Percentiles rank a stretch among this genome's conserved stretches.
These are phyloP conservation scores for Ceratobasidium sp. DNA, from an alignment of 1,284 basidiomycete genomes.

Conservation along the genomic window DNA sequence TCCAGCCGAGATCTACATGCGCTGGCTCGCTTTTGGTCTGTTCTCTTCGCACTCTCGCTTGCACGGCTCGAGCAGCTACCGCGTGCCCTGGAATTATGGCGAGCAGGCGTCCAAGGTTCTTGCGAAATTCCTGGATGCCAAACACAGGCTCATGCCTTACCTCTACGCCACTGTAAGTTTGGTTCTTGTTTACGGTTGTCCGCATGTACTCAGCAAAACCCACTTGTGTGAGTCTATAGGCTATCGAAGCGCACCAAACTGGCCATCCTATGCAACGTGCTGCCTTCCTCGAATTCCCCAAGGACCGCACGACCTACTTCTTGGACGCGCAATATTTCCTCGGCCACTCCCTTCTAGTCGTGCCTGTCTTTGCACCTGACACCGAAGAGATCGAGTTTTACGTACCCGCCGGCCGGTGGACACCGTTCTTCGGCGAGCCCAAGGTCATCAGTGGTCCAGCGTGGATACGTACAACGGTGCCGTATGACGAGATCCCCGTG, in stretches of 20 bases:
- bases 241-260: slow-evolving; percentile 66
- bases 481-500: slow-evolving; percentile 62
- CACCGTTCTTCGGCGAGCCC: slow-evolving; percentile 56
- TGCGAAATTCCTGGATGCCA: slow-evolving; percentile 72
- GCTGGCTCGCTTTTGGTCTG: slow-evolving; percentile 67
- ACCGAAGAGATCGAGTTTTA: slow-evolving; percentile 73
- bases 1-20: slow-evolving; percentile 74
- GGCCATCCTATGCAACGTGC: slow-evolving; percentile 75
- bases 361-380: slow-evolving; percentile 73
- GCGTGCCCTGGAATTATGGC: slow-evolving; percentile 80
- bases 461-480: slow-evolving; percentile 44
- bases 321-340: slow-evolving; percentile 78
- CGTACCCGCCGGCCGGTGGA: slow-evolving; percentile 75
- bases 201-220: neutral
- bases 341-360: slow-evolving; percentile 74
- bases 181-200: neutral
- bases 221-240: slow-evolving; percentile 53
- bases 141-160: slow-evolving; percentile 79
- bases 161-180: slow-evolving; percentile 68
- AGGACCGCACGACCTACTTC: slow-evolving; percentile 70
- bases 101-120: slow-evolving; percentile 74
- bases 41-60: slow-evolving; percentile 77
- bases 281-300: slow-evolving; percentile 78
- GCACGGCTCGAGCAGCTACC: slow-evolving; percentile 76
- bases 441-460: slow-evolving; percentile 43